phyloP scores from a whole-genome alignment of 208 protist species.

The Trypanosoma caninum region DNA sequence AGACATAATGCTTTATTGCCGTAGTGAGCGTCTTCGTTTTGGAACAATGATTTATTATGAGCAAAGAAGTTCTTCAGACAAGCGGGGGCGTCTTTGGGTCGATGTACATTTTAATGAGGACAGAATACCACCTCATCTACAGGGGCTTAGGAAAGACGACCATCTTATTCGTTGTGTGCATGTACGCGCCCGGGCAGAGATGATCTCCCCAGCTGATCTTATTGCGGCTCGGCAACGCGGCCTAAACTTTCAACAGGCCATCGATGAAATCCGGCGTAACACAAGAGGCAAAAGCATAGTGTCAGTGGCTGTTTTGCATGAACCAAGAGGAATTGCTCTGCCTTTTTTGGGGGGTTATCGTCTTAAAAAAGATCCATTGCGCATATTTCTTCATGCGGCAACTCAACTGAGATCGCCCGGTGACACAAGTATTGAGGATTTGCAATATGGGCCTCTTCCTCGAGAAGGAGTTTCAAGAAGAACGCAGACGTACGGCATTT shows the following conservation, averaged over 20 bases:
- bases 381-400: constrained; percentile 86
- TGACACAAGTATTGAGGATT: constrained; percentile 33
- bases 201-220: constrained; percentile 46
- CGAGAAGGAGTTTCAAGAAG: constrained; percentile 57
- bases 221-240: constrained; percentile 51
- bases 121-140: constrained; percentile 54
- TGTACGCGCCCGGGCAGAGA: constrained; percentile 36
- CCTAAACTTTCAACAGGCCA: constrained; percentile 63
- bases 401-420: constrained; percentile 83
- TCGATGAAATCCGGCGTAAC: constrained; percentile 31
- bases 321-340: constrained; percentile 36
- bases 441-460: constrained; percentile 61
- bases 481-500: constrained; percentile 91
- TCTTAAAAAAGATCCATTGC: constrained; percentile 51
- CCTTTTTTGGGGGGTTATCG: constrained; percentile 94
- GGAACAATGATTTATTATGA: constrained; percentile 53
- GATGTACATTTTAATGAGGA: constrained; percentile 21
- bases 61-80: constrained; percentile 18
- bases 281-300: constrained; percentile 13
- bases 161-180: constrained; percentile 48
- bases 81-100: constrained; percentile 17
- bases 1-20: constrained; percentile 48
- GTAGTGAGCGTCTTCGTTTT: constrained; percentile 63
- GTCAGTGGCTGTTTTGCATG: constrained; percentile 38
- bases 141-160: constrained; percentile 31